Percentiles rank a stretch among this genome's conserved stretches.
These are phyloP conservation scores for Rhizopogon roseolus DNA, from an alignment of 768 basidiomycete genomes.

Conservation along the genomic window DNA sequence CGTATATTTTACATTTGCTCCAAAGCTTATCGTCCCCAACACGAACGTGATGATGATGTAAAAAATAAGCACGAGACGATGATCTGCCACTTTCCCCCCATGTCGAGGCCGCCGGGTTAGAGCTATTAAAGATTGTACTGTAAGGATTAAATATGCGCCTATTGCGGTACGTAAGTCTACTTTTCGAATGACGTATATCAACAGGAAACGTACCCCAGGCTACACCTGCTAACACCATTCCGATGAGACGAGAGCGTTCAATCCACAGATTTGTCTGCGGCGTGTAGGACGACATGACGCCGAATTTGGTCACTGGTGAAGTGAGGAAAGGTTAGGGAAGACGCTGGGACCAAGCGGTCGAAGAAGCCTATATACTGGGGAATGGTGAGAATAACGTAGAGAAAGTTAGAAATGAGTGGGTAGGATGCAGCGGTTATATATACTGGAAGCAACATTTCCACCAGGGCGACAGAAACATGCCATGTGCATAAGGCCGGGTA, in stretches of 20 bases:
- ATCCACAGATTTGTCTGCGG: slow-evolving; percentile 16
- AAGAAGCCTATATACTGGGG: not conserved
- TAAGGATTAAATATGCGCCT: slow-evolving; percentile 20
- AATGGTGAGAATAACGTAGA: not conserved
- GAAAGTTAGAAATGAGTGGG: not conserved
- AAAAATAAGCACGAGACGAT: slow-evolving; percentile 8
- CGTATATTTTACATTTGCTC: slow-evolving; percentile 20
- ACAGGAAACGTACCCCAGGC: slow-evolving; percentile 13
- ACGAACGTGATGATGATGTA: slow-evolving; percentile 22
- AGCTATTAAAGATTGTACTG: slow-evolving; percentile 9
- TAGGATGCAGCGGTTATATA: not conserved
- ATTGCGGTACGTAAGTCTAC: not conserved
- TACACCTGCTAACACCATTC: slow-evolving; percentile 11
- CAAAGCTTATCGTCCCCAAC: slow-evolving; percentile 22
- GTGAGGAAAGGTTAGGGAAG: not conserved
- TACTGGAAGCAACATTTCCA: too few relatives aligned
- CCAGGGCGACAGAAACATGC: too few relatives aligned
- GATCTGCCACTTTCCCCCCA: not conserved
- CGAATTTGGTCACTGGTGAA: not conserved
- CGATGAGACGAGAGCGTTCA: slow-evolving; percentile 20
- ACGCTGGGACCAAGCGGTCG: not conserved
- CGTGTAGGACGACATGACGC: slow-evolving; percentile 15
- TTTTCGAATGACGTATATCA: not conserved
- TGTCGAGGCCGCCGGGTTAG: slow-evolving; percentile 3
- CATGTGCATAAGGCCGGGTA: too few relatives aligned